Evolutionary conservation across 305 asterid species (phyloP).

Genomic region (Solanum hybrid): DNA sequence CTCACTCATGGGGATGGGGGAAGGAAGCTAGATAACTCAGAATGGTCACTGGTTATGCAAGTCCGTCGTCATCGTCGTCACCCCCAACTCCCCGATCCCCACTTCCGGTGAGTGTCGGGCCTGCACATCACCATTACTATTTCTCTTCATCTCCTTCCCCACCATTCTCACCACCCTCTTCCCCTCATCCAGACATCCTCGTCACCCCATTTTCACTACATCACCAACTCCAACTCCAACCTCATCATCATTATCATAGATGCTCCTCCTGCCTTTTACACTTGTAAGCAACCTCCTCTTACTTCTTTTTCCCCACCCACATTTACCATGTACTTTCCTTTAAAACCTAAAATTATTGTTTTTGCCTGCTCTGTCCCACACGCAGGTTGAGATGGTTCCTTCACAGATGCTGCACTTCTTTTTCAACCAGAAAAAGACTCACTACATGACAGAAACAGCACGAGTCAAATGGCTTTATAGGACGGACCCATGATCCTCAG

Average conservation of each 20-base stretch:
- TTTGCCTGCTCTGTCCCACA: not conserved
- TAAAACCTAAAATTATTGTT: not conserved
- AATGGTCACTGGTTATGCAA: not conserved
- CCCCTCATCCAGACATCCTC: not conserved
- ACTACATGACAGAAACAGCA: not conserved
- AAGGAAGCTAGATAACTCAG: not conserved
- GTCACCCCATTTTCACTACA: conserved; percentile 9
- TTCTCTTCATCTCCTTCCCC: conserved; percentile 14
- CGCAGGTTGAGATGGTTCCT: conserved; percentile 10
- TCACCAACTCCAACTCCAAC: not conserved
- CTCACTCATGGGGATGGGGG: not conserved
- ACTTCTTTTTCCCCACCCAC: not conserved
- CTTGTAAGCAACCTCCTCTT: not conserved
- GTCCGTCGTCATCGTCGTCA: not conserved
- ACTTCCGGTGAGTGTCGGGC: conserved; percentile 16
- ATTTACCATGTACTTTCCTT: not conserved
- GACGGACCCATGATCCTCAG: not conserved
- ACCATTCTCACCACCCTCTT: not conserved
- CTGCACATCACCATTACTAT: conserved; percentile 5
- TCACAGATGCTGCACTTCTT: not conserved
- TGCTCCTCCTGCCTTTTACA: not conserved
- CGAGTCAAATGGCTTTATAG: not conserved
- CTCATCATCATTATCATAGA: not conserved
- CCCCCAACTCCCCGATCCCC: conserved; percentile 8
- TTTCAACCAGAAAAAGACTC: not conserved